phyloP scores from a whole-genome alignment of 2,329 filamentous ascomycete genomes.

The Epicoccum nigrum region DNA sequence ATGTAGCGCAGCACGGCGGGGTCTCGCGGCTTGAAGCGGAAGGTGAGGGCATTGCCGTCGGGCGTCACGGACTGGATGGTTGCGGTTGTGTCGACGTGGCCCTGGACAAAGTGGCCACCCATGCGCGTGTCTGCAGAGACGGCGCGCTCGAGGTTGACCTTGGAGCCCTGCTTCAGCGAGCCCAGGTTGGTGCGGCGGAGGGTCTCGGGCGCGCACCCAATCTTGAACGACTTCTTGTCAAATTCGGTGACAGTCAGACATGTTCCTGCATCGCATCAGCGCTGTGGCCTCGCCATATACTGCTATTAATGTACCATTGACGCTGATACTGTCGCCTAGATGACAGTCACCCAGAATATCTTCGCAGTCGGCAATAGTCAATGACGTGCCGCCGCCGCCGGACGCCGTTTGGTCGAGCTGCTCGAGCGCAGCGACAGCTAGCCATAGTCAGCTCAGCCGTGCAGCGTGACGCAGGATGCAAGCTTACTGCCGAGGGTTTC shows the following conservation, averaged over 20 bases:
- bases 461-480: neutral
- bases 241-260: slow-evolving; percentile 91
- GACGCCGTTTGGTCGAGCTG: slow-evolving; percentile 74
- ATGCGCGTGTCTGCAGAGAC: slow-evolving; percentile 91
- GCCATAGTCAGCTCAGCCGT: slow-evolving; percentile 39
- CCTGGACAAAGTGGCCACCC: slow-evolving; percentile 98
- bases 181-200: slow-evolving; percentile 96
- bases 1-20: slow-evolving; percentile 78
- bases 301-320: slow-evolving; percentile 72
- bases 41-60: slow-evolving; percentile 89
- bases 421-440: slow-evolving; percentile 84
- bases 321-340: slow-evolving; percentile 89
- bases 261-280: slow-evolving; percentile 58
- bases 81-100: slow-evolving; percentile 91
- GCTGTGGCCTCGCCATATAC: neutral
- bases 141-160: slow-evolving; percentile 92
- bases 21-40: slow-evolving; percentile 78
- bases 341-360: slow-evolving; percentile 82
- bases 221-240: slow-evolving; percentile 72
- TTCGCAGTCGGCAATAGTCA: slow-evolving; percentile 79
- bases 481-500: slow-evolving; percentile 78
- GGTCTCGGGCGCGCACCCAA: slow-evolving; percentile 94
- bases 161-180: slow-evolving; percentile 65
- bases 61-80: slow-evolving; percentile 72
- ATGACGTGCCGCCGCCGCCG: slow-evolving; percentile 80